Base-by-base conservation (phyloP, 2,329 filamentous ascomycete genomes). In the Sporothrix curviconia region DNA sequence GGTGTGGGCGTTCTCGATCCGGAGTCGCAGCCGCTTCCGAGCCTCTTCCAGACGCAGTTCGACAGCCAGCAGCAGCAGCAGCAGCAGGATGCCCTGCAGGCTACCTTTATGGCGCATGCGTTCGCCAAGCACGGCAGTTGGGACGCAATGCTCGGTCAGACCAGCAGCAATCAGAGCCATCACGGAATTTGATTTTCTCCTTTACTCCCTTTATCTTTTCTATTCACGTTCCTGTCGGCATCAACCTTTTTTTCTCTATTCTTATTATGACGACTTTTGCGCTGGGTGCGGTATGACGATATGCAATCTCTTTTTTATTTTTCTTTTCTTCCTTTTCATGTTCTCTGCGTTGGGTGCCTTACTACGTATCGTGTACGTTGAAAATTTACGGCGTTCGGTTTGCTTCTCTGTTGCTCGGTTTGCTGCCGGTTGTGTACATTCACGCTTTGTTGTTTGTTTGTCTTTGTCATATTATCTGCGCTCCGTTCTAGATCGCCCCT, bases 121-220 rank as follows among this genome's bases (percentile, higher is more conserved):
- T 55, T 57, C 17, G 11, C 50, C 2, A 57, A 54, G 36, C 47
- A 53, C 17, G 28, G 14, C 34, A 54, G 34, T 14, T 61, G 60
- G 57, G 24, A 58, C n/a, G 25, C 54, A 3, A 44, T 59, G 53
- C 37, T 59, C n/a, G 36, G 42, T 2, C 55, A 43, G 9, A 46
- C 22, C 14, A 51, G 30, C 32, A n/a, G 2, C 19, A 37, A 50
- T 28, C 37, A 42, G 15, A 32, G 39, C 24, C 36, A 53, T 11
- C 4, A 17, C 4, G n/a, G n/a, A n/a, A 39, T 19, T 11, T 50
- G 32, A 50, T 17, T 1, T 25, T 11, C 19, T 24, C 5, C 12
- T 37, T 17, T 3, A 12, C 19, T 22, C 22, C 4, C 34, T 5
- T 37, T 17, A 2, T n/a, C 6, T 24, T 22, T n/a, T 22, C 4